phyloP scores from a whole-genome alignment of 2,329 filamentous ascomycete species.

The Grosmannia clavigera region DNA sequence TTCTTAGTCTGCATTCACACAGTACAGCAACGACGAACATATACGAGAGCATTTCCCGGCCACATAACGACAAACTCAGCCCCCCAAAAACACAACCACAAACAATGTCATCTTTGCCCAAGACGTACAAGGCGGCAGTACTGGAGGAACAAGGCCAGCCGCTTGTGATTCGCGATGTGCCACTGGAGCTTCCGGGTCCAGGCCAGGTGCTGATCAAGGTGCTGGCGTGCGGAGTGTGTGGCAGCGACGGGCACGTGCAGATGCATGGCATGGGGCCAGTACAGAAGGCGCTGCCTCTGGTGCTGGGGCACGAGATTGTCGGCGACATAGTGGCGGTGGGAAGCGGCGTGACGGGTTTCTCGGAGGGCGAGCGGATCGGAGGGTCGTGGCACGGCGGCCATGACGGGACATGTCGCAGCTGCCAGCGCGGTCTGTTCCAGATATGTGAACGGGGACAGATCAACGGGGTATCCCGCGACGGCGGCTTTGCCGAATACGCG shows the following conservation, averaged over 20 bases:
- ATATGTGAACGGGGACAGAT: conserved; percentile 50
- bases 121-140: conserved; percentile 55
- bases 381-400: conserved; percentile 58
- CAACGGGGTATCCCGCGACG: conserved; percentile 54
- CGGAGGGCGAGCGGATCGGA: conserved; percentile 54
- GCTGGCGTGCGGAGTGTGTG: conserved; percentile 60
- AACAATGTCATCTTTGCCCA: conserved; percentile 32
- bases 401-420: conserved; percentile 47
- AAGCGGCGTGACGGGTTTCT: conserved; percentile 41
- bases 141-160: conserved; percentile 39
- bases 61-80: no score
- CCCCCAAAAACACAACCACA: background rate
- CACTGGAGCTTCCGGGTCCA: conserved; percentile 40
- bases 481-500: conserved; percentile 57
- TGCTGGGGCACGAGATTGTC: conserved; percentile 61
- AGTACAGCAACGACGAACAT: no score
- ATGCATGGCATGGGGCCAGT: conserved; percentile 32
- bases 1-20: no score
- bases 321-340: conserved; percentile 53
- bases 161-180: conserved; percentile 45
- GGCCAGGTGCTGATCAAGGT: conserved; percentile 59
- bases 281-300: conserved; percentile 44
- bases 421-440: conserved; percentile 52
- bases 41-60: no score
- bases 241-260: conserved; percentile 41